These are phyloP conservation scores for Kluyveromyces wickerhamii DNA, from an alignment of 805 yeast genomes.

Conservation along the genomic window DNA sequence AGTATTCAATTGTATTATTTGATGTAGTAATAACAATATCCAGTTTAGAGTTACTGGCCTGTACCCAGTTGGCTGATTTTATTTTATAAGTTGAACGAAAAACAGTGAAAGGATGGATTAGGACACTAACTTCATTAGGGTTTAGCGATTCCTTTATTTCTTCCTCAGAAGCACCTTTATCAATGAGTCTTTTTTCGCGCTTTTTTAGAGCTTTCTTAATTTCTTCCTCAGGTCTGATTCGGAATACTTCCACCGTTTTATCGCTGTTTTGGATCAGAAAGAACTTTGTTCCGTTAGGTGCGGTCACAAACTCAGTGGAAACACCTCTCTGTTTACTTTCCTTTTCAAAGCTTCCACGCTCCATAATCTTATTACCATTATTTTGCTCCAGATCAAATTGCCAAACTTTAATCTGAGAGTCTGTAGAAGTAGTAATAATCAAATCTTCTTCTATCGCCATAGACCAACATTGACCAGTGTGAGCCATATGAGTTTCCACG, in stretches of 20 bases:
- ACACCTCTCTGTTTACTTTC: constrained; percentile 68
- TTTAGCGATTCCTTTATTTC: constrained; percentile 48
- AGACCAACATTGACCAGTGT: constrained; percentile 90
- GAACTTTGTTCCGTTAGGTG: constrained; percentile 28
- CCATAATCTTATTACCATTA: constrained; percentile 46
- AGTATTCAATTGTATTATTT: constrained; percentile 69
- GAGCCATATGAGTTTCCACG: constrained; percentile 90
- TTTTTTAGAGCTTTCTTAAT: constrained; percentile 66
- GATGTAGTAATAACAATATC: constrained; percentile 59
- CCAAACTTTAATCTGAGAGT: constrained; percentile 83
- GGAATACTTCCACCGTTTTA: constrained; percentile 68
- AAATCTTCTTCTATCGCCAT: constrained; percentile 44
- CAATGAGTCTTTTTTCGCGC: constrained; percentile 68
- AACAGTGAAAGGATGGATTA: constrained; percentile 60
- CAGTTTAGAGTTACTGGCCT: constrained; percentile 37
- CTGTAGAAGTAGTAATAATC: constrained; percentile 67
- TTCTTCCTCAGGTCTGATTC: constrained; percentile 70
- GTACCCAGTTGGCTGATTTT: constrained; percentile 60
- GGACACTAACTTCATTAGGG: constrained; percentile 43
- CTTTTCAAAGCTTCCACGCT: constrained; percentile 62
- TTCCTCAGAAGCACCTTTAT: constrained; percentile 54
- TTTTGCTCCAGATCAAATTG: constrained; percentile 45
- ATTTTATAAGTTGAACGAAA: constrained; percentile 60
- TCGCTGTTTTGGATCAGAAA: constrained; percentile 75
- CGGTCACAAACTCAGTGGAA: constrained; percentile 41